These are phyloP conservation scores for Butyriboletus loyo DNA, from an alignment of 768 basidiomycete genomes.

Conservation along the genomic window DNA sequence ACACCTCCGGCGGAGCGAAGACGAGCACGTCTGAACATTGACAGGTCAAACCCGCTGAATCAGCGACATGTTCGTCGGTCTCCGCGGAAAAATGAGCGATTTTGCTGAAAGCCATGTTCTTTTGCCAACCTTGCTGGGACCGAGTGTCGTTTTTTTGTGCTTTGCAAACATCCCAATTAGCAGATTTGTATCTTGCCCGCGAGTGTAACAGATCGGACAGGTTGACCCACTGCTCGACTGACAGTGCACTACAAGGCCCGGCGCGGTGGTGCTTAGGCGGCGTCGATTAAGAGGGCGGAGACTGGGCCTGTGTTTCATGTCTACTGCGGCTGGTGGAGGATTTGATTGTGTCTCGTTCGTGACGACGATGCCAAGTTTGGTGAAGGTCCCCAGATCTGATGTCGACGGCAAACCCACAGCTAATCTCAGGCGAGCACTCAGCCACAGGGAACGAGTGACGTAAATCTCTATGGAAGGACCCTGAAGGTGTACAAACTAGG, in stretches of 20 bases:
- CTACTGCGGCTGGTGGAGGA: neutral
- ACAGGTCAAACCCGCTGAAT: too few species aligned
- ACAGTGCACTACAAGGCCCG: neutral
- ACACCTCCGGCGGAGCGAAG: neutral
- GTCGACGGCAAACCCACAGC: conserved; percentile 2
- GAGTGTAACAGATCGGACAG: too few species aligned
- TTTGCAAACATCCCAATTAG: neutral
- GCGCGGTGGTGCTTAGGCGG: neutral
- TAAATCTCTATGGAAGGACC: neutral
- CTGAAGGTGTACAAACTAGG: neutral
- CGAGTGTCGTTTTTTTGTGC: too few species aligned
- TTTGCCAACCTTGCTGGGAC: neutral
- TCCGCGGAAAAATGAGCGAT: neutral
- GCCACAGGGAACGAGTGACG: conserved; percentile 14
- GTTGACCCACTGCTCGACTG: neutral
- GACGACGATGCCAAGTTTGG: neutral
- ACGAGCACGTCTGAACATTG: too few species aligned
- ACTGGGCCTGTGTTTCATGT: conserved; percentile 8
- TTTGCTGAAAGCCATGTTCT: neutral
- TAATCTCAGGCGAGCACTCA: conserved; percentile 6
- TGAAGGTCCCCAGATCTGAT: conserved; percentile 1
- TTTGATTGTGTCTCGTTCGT: neutral
- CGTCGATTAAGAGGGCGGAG: neutral
- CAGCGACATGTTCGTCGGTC: neutral
- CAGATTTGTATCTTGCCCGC: neutral